A percentile compares a stretch with the other conserved stretches of the same genome.
Conservation (phyloP, 306 rosid species). For the Pterocarpus santalinus region DNA sequence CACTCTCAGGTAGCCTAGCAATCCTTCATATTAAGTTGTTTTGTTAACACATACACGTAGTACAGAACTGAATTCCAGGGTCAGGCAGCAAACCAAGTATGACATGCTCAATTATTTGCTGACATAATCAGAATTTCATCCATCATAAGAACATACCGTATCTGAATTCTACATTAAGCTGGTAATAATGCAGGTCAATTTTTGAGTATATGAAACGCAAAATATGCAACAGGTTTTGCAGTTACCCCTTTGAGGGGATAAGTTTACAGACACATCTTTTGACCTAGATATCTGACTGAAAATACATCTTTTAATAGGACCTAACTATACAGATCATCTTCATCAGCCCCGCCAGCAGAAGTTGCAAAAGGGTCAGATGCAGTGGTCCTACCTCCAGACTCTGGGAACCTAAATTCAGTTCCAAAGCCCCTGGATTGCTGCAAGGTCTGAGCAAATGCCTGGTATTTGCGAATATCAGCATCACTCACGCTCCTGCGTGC, state of each 20-base stretch:
- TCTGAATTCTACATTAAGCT: constrained; percentile 1
- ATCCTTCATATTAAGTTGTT: neutral
- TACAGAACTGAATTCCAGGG: neutral
- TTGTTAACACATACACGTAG: neutral
- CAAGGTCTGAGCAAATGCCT: constrained; percentile 64
- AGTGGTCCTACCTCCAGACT: constrained; percentile 42
- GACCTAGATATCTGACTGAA: neutral
- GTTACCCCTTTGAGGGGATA: constrained; percentile 6
- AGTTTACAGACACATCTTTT: neutral
- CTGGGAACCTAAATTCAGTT: constrained; percentile 56
- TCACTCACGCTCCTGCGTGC: constrained; percentile 58
- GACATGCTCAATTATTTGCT: neutral
- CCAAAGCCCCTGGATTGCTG: constrained; percentile 66
- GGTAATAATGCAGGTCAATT: neutral
- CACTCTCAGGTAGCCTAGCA: too few species aligned
- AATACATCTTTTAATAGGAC: constrained; percentile 9
- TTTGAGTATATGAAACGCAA: constrained; percentile 16
- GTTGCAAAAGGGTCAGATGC: constrained; percentile 59
- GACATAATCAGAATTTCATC: neutral
- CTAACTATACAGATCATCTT: constrained; percentile 56
- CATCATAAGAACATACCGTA: neutral
- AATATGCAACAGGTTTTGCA: neutral
- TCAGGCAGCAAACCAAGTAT: neutral
- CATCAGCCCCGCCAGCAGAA: constrained; percentile 58
- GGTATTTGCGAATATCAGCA: constrained; percentile 65